Percentiles rank a stretch among this genome's conserved stretches.
These are phyloP conservation scores for Euphorbia tirucalli DNA, from an alignment of 345 rosid genomes.

Conservation along the genomic window DNA sequence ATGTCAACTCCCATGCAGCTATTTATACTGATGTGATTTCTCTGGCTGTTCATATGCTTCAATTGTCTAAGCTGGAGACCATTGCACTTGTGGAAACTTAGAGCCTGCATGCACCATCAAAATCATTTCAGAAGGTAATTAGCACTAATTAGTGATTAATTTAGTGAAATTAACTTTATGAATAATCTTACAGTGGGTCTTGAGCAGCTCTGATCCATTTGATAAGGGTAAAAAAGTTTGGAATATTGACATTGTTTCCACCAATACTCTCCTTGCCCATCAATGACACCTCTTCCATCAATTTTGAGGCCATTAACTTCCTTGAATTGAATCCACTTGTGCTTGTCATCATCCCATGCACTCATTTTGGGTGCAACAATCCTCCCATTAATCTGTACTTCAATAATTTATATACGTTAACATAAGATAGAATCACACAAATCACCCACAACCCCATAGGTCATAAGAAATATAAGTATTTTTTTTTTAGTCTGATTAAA, in stretches of 20 bases:
- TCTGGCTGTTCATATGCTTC: slow-evolving; percentile 23
- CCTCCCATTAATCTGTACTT: slow-evolving; percentile 18
- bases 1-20: slow-evolving; percentile 15
- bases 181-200: background rate
- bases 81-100: slow-evolving; percentile 18
- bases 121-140: background rate
- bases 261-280: slow-evolving; percentile 18
- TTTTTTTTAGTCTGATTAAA: too few relatives aligned
- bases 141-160: background rate
- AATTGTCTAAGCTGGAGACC: background rate
- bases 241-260: background rate
- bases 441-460: too few relatives aligned
- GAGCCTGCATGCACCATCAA: slow-evolving; percentile 11
- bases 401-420: too few relatives aligned
- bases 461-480: too few relatives aligned
- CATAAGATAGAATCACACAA: too few relatives aligned
- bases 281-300: slow-evolving; percentile 15
- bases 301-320: slow-evolving; percentile 12
- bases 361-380: slow-evolving; percentile 20
- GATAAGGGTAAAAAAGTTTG: too few relatives aligned
- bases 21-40: slow-evolving; percentile 17
- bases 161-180: background rate
- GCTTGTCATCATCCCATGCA: background rate
- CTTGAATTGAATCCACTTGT: slow-evolving; percentile 17
- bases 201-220: background rate